Evolutionary conservation across 352 stramenopile species (phyloP), one percentile per base, ranked within the genome.

Genomic region (Phytophthora niederhauseri): DNA sequence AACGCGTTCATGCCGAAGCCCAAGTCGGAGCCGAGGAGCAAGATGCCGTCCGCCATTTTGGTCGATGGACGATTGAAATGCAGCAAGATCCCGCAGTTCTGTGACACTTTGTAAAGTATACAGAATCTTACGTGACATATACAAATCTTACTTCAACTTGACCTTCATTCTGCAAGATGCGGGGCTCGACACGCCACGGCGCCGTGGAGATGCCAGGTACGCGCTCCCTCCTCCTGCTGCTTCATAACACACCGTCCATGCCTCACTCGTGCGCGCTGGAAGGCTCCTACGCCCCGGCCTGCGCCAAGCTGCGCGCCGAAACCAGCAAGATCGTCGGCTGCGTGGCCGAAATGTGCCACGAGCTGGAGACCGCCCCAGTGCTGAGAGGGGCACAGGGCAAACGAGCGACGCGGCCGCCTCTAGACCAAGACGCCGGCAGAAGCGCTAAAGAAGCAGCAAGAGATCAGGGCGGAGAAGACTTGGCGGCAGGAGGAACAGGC

Each of bases 1-100:
- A 95, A 76, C 70, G 85, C 78, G 61, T 92, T 93, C 41, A 95
- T 65, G 38, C 80, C 80, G 54, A 82, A 66, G 64, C 80, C 80
- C 61, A 89, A 63, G 4, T 78, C 76, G 9, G 71, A 73, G 56
- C 73, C 76, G 28, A 87, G 72, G 34, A 83, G 60, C 54, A 78
- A 61, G 24, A 68, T 64, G 19, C 70, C 61, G 28, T 80, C 53
- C 53, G 38, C 51, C 58, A 63, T 64, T 26, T 26, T 26, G 22
- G 7, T 45, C 36, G 14, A 34, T 34, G 8, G 30, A 12, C 6
- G 9, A 26, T 15, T 65, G 6, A 24, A 63, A 56, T 66, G 36
- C 36, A 45, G 30, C 7, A 45, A 45, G 36, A 45, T 45, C 36
- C 55, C 6, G 6, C 28, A 5, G 9, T 45, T 30, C 22, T 30